Evolutionary conservation across 106 monocot species (phyloP).

Genomic region (Xerophyta viscosa): DNA sequence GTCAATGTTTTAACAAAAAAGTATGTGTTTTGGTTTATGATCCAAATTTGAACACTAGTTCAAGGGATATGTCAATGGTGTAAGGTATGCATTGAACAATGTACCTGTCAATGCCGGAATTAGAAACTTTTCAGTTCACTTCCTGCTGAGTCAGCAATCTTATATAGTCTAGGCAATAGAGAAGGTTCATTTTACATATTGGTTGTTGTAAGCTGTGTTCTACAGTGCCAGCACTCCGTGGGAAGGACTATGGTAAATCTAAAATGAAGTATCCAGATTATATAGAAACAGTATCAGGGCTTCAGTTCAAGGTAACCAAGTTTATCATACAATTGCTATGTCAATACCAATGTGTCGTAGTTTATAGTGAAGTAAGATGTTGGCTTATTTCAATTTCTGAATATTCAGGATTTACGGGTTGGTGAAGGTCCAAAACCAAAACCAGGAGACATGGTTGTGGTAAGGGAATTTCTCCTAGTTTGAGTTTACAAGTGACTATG

Average conservation of each 20-base stretch:
- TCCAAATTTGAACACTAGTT: no score
- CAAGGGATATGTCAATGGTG: no score
- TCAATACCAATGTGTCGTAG: no score
- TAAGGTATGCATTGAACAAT: no score
- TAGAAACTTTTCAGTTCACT: no score
- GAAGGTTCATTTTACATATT: neutral
- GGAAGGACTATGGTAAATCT: slow-evolving; percentile 97
- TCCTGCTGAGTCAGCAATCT: no score
- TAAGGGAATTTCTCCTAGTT: no score
- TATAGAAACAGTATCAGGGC: slow-evolving; percentile 83
- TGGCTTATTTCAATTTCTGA: neutral
- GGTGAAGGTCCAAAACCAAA: slow-evolving; percentile 76
- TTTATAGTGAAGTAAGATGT: no score
- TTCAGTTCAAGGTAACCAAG: slow-evolving; percentile 95
- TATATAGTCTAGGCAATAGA: neutral
- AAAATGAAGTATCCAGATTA: slow-evolving; percentile 95
- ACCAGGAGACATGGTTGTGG: slow-evolving; percentile 82
- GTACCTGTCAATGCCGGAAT: no score
- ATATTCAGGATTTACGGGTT: slow-evolving; percentile 71
- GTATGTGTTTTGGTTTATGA: neutral
- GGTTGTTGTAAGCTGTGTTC: neutral
- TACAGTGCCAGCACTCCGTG: slow-evolving; percentile 94
- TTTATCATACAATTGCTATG: neutral
- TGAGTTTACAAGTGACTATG: no score
- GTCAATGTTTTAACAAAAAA: neutral